Evolutionary conservation across 805 yeast genomes (phyloP).

Genomic region (Ogataea paradorogensis): DNA sequence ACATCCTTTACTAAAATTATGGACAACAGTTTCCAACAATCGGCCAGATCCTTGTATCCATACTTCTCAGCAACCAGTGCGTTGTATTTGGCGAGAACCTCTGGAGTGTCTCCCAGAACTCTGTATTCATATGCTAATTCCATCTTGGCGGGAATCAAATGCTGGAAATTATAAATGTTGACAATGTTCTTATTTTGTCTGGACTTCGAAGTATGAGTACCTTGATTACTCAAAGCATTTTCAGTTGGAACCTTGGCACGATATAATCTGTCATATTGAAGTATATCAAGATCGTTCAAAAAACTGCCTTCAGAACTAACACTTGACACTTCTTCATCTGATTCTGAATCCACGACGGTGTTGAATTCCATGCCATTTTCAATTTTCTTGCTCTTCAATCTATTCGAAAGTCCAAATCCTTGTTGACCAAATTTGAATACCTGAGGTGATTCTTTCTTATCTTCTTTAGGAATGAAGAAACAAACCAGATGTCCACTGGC

Average conservation of each 20-base stretch:
- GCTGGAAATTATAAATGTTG: slow-evolving; percentile 59
- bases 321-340: slow-evolving; percentile 28
- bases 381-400: slow-evolving; percentile 27
- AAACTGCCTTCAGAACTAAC: slow-evolving; percentile 54
- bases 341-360: slow-evolving; percentile 17
- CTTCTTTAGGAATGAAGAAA: slow-evolving; percentile 65
- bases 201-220: slow-evolving; percentile 25
- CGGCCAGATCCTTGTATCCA: slow-evolving; percentile 61
- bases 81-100: slow-evolving; percentile 64
- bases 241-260: slow-evolving; percentile 49
- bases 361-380: slow-evolving; percentile 22
- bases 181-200: slow-evolving; percentile 49
- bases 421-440: slow-evolving; percentile 51
- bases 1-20: slow-evolving; percentile 45
- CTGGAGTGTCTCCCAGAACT: slow-evolving; percentile 62
- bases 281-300: slow-evolving; percentile 64
- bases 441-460: slow-evolving; percentile 39
- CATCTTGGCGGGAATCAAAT: slow-evolving; percentile 71
- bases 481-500: slow-evolving; percentile 75
- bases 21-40: slow-evolving; percentile 69
- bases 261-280: slow-evolving; percentile 52
- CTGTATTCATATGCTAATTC: slow-evolving; percentile 67
- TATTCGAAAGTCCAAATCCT: slow-evolving; percentile 43
- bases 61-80: slow-evolving; percentile 63
- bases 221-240: slow-evolving; percentile 34